These are phyloP conservation scores for Sporisorium sorghi DNA, from an alignment of 1,284 basidiomycete species.

Conservation along the genomic window DNA sequence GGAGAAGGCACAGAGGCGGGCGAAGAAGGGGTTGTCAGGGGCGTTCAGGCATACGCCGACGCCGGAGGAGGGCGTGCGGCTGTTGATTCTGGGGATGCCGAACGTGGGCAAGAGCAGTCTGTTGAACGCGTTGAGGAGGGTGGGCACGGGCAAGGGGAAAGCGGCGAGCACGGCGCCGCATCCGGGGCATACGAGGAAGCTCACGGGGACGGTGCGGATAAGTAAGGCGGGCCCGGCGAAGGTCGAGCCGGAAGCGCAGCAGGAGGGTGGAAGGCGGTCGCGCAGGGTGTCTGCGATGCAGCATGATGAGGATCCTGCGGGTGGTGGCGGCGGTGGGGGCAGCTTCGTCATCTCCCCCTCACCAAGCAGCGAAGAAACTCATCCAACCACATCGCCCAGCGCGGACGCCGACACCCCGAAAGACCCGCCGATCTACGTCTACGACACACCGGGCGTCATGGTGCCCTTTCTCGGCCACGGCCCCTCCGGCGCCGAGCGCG, in stretches of 20 bases:
- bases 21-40: conserved; percentile 59
- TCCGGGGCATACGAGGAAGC: conserved; percentile 72
- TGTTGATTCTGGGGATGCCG: conserved; percentile 81
- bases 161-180: conserved; percentile 88
- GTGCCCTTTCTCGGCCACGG: conserved; percentile 92
- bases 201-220: conserved; percentile 67
- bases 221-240: conserved; percentile 51
- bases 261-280: neutral
- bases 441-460: conserved; percentile 97
- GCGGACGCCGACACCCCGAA: conserved; percentile 73
- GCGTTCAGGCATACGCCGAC: conserved; percentile 65
- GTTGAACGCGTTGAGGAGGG: conserved; percentile 88
- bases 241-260: conserved; percentile 10
- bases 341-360: conserved; percentile 1
- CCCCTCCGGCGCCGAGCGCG: conserved; percentile 84
- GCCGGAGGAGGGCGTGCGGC: conserved; percentile 64
- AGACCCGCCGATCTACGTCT: conserved; percentile 86
- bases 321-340: neutral
- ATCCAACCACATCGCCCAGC: neutral
- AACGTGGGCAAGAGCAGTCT: conserved; percentile 98
- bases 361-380: neutral
- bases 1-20: conserved; percentile 35
- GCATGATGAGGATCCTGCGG: neutral
- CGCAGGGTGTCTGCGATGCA: neutral
- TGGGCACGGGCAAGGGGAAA: conserved; percentile 86